These are phyloP conservation scores for Rhodomyrtus psidioides DNA, from an alignment of 441 rosid genomes.

Conservation along the genomic window DNA sequence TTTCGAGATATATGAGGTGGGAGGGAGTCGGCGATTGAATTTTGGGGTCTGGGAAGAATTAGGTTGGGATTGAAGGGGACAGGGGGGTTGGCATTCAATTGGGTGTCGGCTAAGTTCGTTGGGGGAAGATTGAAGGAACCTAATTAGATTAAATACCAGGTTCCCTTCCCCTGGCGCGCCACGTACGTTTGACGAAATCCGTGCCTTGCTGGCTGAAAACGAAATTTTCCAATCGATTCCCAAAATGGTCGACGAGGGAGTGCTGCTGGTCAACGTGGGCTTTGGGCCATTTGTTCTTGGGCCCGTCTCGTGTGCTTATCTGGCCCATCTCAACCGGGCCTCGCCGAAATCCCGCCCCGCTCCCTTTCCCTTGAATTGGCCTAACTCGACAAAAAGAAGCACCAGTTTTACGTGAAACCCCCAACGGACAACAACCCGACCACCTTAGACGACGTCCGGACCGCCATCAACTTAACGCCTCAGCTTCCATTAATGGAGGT, in stretches of 20 bases:
- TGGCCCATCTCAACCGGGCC: neutral
- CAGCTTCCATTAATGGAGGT: neutral
- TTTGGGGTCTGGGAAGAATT: neutral
- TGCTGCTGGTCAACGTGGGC: neutral
- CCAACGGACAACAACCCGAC: neutral
- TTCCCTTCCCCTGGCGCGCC: neutral
- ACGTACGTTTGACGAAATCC: neutral
- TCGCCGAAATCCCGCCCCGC: too few species aligned
- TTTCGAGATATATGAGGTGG: neutral
- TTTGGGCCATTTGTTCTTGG: neutral
- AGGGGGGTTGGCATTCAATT: conserved; percentile 16
- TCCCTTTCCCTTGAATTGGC: neutral
- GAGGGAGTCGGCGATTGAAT: neutral
- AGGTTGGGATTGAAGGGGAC: conserved; percentile 1
- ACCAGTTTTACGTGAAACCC: too few species aligned
- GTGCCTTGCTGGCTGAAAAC: neutral
- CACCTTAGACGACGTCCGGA: neutral
- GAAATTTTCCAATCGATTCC: too few species aligned
- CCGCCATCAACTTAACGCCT: neutral
- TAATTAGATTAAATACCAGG: neutral
- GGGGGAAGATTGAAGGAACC: conserved; percentile 11
- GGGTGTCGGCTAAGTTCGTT: conserved; percentile 22
- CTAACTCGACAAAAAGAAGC: too few species aligned
- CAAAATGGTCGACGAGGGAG: neutral
- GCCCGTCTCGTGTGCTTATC: neutral